Evolutionary conservation across 2,329 filamentous ascomycete species (phyloP).

Genomic region (Tympanopsis confertula): DNA sequence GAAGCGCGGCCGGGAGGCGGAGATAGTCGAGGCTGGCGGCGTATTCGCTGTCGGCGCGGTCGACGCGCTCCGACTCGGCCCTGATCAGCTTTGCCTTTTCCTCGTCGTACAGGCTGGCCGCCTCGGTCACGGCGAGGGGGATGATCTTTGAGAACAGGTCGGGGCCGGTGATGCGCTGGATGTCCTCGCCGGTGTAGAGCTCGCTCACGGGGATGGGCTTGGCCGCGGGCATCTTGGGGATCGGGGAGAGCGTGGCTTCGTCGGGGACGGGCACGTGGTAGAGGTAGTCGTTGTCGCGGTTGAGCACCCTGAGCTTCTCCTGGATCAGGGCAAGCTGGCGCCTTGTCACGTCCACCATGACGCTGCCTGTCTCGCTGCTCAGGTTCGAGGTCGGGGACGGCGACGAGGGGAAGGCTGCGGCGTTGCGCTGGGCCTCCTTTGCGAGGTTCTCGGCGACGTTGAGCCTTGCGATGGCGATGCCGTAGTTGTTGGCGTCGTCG

Average conservation of each 20-base stretch:
- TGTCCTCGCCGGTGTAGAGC: constrained; percentile 91
- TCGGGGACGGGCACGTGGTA: constrained; percentile 88
- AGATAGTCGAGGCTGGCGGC: constrained; percentile 88
- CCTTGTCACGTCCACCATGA: constrained; percentile 71
- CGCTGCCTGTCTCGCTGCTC: constrained; percentile 62
- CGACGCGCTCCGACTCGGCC: constrained; percentile 85
- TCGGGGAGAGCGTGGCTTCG: constrained; percentile 68
- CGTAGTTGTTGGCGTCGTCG: constrained; percentile 77
- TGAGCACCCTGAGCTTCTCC: constrained; percentile 63
- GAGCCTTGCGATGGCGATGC: constrained; percentile 71
- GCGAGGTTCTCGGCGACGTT: constrained; percentile 69
- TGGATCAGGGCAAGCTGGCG: constrained; percentile 71
- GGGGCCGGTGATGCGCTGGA: constrained; percentile 89
- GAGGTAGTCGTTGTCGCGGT: constrained; percentile 95
- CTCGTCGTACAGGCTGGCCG: constrained; percentile 92
- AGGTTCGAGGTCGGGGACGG: constrained; percentile 75
- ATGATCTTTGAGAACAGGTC: constrained; percentile 96
- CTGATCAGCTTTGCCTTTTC: constrained; percentile 93
- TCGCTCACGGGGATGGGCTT: constrained; percentile 97
- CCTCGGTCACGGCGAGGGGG: constrained; percentile 89
- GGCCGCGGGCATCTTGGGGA: constrained; percentile 84
- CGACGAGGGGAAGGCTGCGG: constrained; percentile 69
- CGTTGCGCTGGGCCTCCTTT: constrained; percentile 65
- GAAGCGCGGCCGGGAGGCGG: constrained; percentile 75
- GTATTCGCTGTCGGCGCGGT: constrained; percentile 90